Evolutionary conservation across 2,329 filamentous ascomycete species (phyloP), one percentile per base, ranked within the genome.

Genomic region (Colletotrichum karsti): DNA sequence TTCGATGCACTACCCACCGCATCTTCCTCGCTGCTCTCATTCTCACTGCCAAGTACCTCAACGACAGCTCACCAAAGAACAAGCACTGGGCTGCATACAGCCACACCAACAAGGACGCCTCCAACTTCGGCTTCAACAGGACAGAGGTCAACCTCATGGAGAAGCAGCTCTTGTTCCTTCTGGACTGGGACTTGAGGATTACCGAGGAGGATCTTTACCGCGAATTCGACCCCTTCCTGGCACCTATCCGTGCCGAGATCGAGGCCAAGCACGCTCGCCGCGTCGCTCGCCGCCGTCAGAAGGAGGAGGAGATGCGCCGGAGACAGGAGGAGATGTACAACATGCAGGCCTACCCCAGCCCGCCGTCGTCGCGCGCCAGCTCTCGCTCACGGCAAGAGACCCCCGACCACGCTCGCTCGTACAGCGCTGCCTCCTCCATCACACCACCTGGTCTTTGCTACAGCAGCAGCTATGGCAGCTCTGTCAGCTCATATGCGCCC

Each of bases 111-210:
- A 90, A 90, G 10, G 83, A 85, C 8, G 77, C 74, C 69, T 86
- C 84, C 77, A 89, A 86, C 76, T 99, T 98, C 76, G 93, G 94
- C 74, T 98, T 99, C 86, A 95, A 91, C 75, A 88, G 95, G 73
- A 96, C 93, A 37, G 96, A 99, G 83, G 96, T 99, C 75, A 99
- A 99, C 85, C 87, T 98, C 70, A 99, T 99, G 96, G 96, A 99
- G 88, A 97, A 97, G 88, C 96, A 99, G 83, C 88, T 99, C 30
- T 91, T 99, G 58, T 96, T 94, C 84, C 88, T 99, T 46, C 87
- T 99, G 50, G 93, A 98, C 78, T 99, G 95, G 94, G 94, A 99
- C 73, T 89, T 97, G 69, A 89, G 93, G 73, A 94, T 99, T 76
- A 91, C 87, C 44, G 90, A 94, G 76, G 87, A 95, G 63, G 94